Evolutionary conservation across 805 yeast genomes (phyloP), one percentile per base, ranked within the genome.

Genomic region (Wickerhamiella spandovensis): DNA sequence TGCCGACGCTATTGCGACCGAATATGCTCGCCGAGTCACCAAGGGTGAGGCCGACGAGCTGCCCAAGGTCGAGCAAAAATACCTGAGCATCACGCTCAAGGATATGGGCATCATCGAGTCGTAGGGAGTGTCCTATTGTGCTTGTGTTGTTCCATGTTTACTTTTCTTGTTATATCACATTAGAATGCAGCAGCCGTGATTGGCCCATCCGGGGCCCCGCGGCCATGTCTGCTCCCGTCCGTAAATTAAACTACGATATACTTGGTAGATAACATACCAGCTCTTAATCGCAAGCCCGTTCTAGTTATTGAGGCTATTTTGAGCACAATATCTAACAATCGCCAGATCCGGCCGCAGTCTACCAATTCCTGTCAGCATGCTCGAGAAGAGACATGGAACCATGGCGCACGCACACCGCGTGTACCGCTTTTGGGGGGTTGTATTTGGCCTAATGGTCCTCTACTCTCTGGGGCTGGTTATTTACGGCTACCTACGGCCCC

Each of bases 1-100:
- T 23, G 63, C 64, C 28, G 45, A 51, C 28, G 50, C 53, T 45
- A 62, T 64, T 43, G 57, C 61, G 22, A 53, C 59, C n/a, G 66
- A 62, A 51, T 44, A 54, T 28, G 54, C 51, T 41, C 58, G 60
- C 22, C 53, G 56, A 51, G 49, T 51, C 42, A 51, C 51, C 25
- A 55, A 54, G 8, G 64, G 62, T 21, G 44, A 42, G 10, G 47
- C 43, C 18, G 60, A 56, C 18, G 60, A 52, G 13, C 47, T 58
- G 37, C 61, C 64, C n/a, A 47, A 54, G 46, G 37, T 50, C 21
- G 54, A 58, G 56, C 54, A 48, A 30, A 48, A 53, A 35, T 47
- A 50, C 22, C 46, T 58, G 15, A 56, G 53, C 53, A 42, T 53
- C 44, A 49, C 59, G 28, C 58, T 63, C 32, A 56, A 58, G 51